Evolutionary conservation across 306 rosid genomes (phyloP), one percentile per base, ranked within the genome.

Genomic region (Urtica urens): DNA sequence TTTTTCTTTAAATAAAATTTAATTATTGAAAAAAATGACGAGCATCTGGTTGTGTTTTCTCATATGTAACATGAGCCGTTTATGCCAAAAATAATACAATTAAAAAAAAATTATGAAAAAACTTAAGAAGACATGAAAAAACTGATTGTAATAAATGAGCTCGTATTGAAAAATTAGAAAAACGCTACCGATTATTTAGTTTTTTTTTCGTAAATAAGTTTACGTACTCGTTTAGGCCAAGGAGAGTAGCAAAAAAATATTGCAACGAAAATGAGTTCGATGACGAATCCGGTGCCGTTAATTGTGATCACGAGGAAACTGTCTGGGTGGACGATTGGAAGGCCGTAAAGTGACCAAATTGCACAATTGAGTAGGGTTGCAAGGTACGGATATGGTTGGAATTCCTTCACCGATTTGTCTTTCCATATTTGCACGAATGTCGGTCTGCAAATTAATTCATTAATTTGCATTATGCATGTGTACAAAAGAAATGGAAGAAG

Each of bases 301-400:
- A 77, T 85, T 12, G 95, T 72, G 37, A 80, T 3, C 44, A 90
- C 92, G 35, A 90, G 95, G 24, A 44, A 0, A 40, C 82, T 90
- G 12, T 65, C 46, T 10, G 67, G 38, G 38, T 48, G 82, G 19
- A 85, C 85, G 5, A 66, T 51, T 1, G 95, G 94, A 26, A 67
- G 10, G 53, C 94, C 95, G 54, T 81, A 90, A 53, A 84, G 64
- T 7, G 66, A 0, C 94, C 99, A 82, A 63, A 79, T 23, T 10
- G 74, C 76, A 47, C 96, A 92, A 35, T 81, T 84, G 0, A 84
- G 66, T 3, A 85, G 13, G 0, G 97, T 81, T 5, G 73, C 81
- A 10, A 92, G 19, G 46, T 92, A 85, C 0, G 94, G 94, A 72
- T 85, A 92, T 10, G 96, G 73, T 68, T 62, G 81, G 76, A 85